Base-by-base conservation (phyloP, 192 early-diverging fungal species). In the Coemansia umbellata region DNA sequence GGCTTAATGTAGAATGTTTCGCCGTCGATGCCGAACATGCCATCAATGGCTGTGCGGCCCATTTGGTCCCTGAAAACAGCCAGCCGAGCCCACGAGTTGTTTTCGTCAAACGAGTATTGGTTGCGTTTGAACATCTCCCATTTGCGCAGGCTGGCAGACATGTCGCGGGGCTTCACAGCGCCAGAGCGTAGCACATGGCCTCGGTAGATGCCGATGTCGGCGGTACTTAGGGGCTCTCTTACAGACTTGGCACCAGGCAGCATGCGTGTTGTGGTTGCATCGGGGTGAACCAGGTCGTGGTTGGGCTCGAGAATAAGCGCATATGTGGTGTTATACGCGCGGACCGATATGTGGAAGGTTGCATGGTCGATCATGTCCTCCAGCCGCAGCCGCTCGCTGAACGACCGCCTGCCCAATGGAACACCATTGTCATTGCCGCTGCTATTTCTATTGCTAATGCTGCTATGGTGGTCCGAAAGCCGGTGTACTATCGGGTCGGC, bases 301-400 rank as follows among this genome's bases (percentile, higher is more conserved):
- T 90, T 90, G 22, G 85, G 86, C 54, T 83, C 79, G 19, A 90
- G 66, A 33, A 87, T 55, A 33, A 90, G 62, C 39, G 61, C 55
- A 45, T 87, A 87, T 1, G 86, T 86, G 19, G 73, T 75, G 59
- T 87, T 86, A 74, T 71, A 87, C 19, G 83, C 83, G 7, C 47
- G 62, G 31, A 90, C 68, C 23, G 78, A 55, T 3, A 87, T 31
- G 31, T 83, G 78, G 37, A 85, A 62, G 15, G 62, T 79, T 30
- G 81, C 87, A 50, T 83, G 68, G 2, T 55, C 54, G 10, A 77
- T 56, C 66, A 77, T 71, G 11, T 48, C 28, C 6, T 37, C 58
- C 32, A 68, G 49, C 24, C 26, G 10, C 10, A 37, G 60, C 39
- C 49, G 55, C 50, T 49, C 23, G 41, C 63, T 47, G 57, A 74